A percentile compares a stretch with the other conserved stretches of the same genome.
Evolutionary conservation across 2,329 filamentous ascomycete species (phyloP).

Genomic region (Mycosphaerella sp.): DNA sequence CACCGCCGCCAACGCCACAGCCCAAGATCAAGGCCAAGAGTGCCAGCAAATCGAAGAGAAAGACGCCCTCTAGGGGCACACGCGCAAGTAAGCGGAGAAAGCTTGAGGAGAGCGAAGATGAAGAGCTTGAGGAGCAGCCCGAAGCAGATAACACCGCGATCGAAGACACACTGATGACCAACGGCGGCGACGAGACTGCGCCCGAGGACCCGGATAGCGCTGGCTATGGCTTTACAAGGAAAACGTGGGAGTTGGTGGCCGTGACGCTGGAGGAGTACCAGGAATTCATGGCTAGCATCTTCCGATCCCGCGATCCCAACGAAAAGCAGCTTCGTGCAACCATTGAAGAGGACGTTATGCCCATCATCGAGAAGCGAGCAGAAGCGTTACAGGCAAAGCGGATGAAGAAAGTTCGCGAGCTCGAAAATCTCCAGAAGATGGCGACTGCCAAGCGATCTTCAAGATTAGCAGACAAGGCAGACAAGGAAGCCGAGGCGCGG

Average conservation of each 20-base stretch:
- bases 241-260: constrained; percentile 87
- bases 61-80: constrained; percentile 48
- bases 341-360: constrained; percentile 71
- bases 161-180: constrained; percentile 33
- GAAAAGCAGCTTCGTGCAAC: constrained; percentile 70
- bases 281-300: constrained; percentile 62
- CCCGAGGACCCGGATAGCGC: constrained; percentile 35
- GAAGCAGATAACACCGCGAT: constrained; percentile 38
- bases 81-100: constrained; percentile 69
- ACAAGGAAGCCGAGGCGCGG: constrained; percentile 69
- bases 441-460: constrained; percentile 93
- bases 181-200: constrained; percentile 28
- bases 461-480: constrained; percentile 72
- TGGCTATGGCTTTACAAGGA: constrained; percentile 58
- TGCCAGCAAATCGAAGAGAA: constrained; percentile 51
- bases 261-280: constrained; percentile 73
- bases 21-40: constrained; percentile 49
- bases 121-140: constrained; percentile 38
- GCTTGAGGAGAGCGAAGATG: constrained; percentile 42
- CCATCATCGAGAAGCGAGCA: constrained; percentile 71
- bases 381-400: constrained; percentile 63
- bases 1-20: constrained; percentile 51
- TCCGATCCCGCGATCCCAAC: constrained; percentile 72
- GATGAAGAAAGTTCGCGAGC: constrained; percentile 70
- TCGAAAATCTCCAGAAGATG: constrained; percentile 75